A percentile compares a stretch with the other conserved stretches of the same genome.
phyloP scores from a whole-genome alignment of 2,329 filamentous ascomycete genomes.

The Sporothrix pseudoabietina region DNA sequence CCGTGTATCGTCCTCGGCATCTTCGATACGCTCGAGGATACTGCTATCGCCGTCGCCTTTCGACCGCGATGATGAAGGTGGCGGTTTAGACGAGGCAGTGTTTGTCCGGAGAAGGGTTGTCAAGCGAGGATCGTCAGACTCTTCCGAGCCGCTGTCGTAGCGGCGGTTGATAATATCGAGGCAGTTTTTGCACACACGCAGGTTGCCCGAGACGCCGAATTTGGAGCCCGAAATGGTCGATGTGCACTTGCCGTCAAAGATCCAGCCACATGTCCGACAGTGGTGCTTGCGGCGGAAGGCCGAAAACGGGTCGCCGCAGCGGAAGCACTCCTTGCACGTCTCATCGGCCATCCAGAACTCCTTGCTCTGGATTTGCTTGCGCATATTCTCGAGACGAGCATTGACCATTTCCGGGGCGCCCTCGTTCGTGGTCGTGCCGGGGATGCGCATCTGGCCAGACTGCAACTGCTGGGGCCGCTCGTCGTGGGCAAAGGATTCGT shows the following conservation, averaged over 20 bases:
- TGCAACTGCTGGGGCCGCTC: conserved; percentile 49
- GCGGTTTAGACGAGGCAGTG: conserved; percentile 49
- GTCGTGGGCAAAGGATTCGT: conserved; percentile 57
- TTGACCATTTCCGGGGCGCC: conserved; percentile 61
- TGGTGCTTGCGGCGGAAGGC: conserved; percentile 96
- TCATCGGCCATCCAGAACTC: conserved; percentile 99
- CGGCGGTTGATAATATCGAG: conserved; percentile 87
- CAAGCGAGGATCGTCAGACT: conserved; percentile 74
- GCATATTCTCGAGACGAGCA: conserved; percentile 69
- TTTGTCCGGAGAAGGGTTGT: conserved; percentile 63
- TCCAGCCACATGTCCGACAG: conserved; percentile 94
- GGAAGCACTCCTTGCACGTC: conserved; percentile 95
- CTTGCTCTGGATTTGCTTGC: conserved; percentile 84
- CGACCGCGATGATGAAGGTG: conserved; percentile 39
- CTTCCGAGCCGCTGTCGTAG: conserved; percentile 84
- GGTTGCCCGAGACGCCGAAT: conserved; percentile 81
- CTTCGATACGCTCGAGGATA: conserved; percentile 48
- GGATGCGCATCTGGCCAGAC: conserved; percentile 54
- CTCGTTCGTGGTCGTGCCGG: conserved; percentile 59
- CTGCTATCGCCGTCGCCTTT: conserved; percentile 48
- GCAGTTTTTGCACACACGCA: conserved; percentile 91
- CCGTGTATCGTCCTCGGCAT: conserved; percentile 53
- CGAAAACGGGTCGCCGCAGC: conserved; percentile 85
- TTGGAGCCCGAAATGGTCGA: conserved; percentile 83
- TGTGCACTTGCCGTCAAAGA: conserved; percentile 96